Base-by-base conservation (phyloP, 2,329 filamentous ascomycete genomes). In the Cercospora canescens region DNA sequence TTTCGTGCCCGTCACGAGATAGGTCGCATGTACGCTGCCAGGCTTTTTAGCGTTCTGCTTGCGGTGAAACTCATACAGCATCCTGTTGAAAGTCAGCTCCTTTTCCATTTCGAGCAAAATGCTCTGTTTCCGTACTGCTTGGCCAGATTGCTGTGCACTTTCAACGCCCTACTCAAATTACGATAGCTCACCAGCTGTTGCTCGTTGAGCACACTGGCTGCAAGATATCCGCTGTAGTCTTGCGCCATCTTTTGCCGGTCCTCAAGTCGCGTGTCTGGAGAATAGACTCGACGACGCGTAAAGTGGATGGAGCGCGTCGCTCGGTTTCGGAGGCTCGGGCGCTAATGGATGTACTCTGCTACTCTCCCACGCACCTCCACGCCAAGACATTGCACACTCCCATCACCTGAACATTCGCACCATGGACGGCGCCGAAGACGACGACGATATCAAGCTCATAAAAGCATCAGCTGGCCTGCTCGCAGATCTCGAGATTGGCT, bases 151-250 rank as follows among this genome's bases (percentile, higher is more conserved):
- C 91, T 90, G 77, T 97, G 91, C 52, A 97, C 86, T 74, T 93
- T 91, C 62, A 97, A 80, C 41, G 89, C 90, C 74, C 94, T 87
- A 79, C 93, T 95, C 68, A 99, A 81, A 57, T 90, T 83, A 59
- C 93, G 90, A 82, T 97, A 98, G 59, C 92, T 96, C 74, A 97
- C 85, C 93, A 96, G 74, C 69, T 87, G 87, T 70, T 89, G 87
- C 75, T 96, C 92, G 65, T 88, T 89, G 69, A 97, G 84, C 64
- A 97, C 85, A 74, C 89, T 87, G 72, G 89, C 88, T 4, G 91
- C 91, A 6, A 97, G 85, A 73, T 88, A 94, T 64, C 88, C 89
- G 70, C 84, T 88, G 75, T 92, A 89, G 69, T 81, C 75, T 56
- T 90, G 87, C 35, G 73, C 70, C 81, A 83, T 83, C 6, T 37